Conservation (phyloP, 2,329 filamentous ascomycete genomes). For the Aspergillus fumigatiaffinis region DNA sequence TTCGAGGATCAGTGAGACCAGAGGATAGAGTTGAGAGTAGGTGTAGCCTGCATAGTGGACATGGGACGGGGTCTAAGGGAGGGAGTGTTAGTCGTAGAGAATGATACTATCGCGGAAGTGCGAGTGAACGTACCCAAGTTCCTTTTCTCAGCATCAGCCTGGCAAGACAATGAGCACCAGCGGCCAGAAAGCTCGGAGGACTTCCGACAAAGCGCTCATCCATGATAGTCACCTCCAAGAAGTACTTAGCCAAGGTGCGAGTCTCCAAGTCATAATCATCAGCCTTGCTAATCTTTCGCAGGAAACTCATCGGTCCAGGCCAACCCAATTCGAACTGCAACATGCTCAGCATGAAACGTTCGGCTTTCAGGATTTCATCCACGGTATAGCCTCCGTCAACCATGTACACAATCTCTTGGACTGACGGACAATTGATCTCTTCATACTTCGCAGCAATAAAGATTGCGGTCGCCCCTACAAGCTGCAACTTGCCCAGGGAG, state of each 20-base stretch:
- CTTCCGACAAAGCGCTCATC: conserved; percentile 94
- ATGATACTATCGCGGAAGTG: not conserved
- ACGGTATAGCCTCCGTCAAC: conserved; percentile 85
- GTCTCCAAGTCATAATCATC: conserved; percentile 97
- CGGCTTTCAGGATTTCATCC: conserved; percentile 94
- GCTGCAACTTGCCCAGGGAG: conserved; percentile 88
- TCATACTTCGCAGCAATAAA: conserved; percentile 98
- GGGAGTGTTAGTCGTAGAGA: conserved; percentile 14
- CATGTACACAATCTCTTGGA: conserved; percentile 97
- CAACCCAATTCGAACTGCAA: conserved; percentile 92
- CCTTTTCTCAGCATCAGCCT: conserved; percentile 87
- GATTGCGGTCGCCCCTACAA: conserved; percentile 92
- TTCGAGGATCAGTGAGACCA: conserved; percentile 75
- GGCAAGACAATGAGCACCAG: conserved; percentile 87
- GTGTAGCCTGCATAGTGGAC: conserved; percentile 94
- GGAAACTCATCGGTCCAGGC: conserved; percentile 99
- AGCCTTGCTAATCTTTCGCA: conserved; percentile 94
- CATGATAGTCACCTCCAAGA: conserved; percentile 94
- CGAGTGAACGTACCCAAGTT: conserved; percentile 69
- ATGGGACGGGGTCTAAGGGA: conserved; percentile 68
- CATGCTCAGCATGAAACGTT: conserved; percentile 97
- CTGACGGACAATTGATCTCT: conserved; percentile 95
- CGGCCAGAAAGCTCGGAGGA: conserved; percentile 84
- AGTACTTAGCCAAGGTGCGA: conserved; percentile 93
- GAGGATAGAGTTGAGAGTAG: conserved; percentile 71